Evolutionary conservation across 1,139 yeast genomes (phyloP).

Genomic region (Zygotorulaspora mrakii): DNA sequence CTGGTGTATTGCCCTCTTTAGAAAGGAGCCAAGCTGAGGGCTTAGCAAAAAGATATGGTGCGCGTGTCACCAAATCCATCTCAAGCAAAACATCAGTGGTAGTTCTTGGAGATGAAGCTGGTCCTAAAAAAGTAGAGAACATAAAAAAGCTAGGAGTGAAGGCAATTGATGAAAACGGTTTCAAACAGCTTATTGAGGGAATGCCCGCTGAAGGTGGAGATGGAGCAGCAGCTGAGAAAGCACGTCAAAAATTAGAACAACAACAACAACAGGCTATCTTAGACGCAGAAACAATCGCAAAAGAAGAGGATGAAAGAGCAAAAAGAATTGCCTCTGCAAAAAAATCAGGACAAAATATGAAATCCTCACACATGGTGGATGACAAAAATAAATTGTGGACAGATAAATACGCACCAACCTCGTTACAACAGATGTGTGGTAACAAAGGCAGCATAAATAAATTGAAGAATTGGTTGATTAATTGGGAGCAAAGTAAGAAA

Average conservation of each 20-base stretch:
- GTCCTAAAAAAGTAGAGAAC: slow-evolving; percentile 87
- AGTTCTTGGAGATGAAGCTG: slow-evolving; percentile 93
- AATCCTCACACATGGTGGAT: slow-evolving; percentile 23
- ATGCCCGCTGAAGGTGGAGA: slow-evolving; percentile 96
- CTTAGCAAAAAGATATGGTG: slow-evolving; percentile 83
- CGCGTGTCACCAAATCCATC: slow-evolving; percentile 85
- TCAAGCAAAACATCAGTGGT: slow-evolving; percentile 84
- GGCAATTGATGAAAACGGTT: slow-evolving; percentile 85
- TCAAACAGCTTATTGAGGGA: slow-evolving; percentile 60
- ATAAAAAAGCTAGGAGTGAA: slow-evolving; percentile 70
- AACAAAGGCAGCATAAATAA: slow-evolving; percentile 72
- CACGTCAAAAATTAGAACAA: slow-evolving; percentile 61
- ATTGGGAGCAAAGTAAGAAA: slow-evolving; percentile 64
- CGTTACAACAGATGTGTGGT: slow-evolving; percentile 78
- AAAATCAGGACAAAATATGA: slow-evolving; percentile 25
- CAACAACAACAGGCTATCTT: slow-evolving; percentile 55
- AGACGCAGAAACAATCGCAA: slow-evolving; percentile 49
- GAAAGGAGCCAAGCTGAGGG: slow-evolving; percentile 74
- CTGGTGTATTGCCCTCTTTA: slow-evolving; percentile 79
- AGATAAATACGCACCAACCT: slow-evolving; percentile 82
- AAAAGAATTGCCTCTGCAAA: slow-evolving; percentile 27
- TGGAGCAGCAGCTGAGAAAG: slow-evolving; percentile 71
- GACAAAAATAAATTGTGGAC: slow-evolving; percentile 78
- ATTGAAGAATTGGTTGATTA: slow-evolving; percentile 67
- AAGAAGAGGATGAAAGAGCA: slow-evolving; percentile 37